Conservation (phyloP, 129 eudicot species). For the Artemisia annua region DNA sequence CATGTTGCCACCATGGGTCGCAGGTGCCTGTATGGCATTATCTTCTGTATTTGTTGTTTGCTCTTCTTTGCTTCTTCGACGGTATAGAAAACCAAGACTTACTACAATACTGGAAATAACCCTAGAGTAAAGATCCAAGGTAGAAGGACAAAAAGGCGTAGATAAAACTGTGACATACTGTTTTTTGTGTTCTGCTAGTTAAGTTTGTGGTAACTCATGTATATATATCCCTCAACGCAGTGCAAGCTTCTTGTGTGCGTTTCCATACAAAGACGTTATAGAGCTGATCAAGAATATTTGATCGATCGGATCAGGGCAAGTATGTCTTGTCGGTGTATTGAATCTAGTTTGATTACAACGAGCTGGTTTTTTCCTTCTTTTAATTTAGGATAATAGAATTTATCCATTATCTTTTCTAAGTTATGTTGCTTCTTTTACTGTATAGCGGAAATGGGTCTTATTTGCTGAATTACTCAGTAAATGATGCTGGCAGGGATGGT, state of each 20-base stretch:
- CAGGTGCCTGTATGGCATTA: slow-evolving; percentile 94
- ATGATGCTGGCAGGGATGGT: no score
- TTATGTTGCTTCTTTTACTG: neutral
- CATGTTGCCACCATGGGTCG: slow-evolving; percentile 88
- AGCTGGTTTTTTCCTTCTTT: neutral
- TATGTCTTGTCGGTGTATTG: slow-evolving; percentile 12
- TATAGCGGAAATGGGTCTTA: neutral
- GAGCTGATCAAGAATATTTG: slow-evolving; percentile 11
- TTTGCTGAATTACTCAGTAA: no score
- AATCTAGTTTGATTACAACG: neutral
- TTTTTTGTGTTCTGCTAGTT: neutral
- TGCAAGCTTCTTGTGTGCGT: slow-evolving; percentile 14
- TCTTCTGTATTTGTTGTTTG: slow-evolving; percentile 91
- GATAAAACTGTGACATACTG: slow-evolving; percentile 3
- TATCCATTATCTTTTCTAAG: neutral
- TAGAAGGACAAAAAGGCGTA: neutral
- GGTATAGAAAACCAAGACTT: slow-evolving; percentile 80
- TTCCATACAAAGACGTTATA: neutral
- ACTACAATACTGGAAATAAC: slow-evolving; percentile 75
- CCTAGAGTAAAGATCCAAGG: slow-evolving; percentile 47
- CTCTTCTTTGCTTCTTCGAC: slow-evolving; percentile 82
- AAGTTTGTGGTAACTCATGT: neutral
- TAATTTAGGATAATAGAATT: neutral
- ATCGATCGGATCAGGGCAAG: neutral
- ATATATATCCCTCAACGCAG: slow-evolving; percentile 20